Evolutionary conservation across 75 land plant genomes (phyloP), one percentile per base, ranked within the genome.

Genomic region (Picea sitchensis): DNA sequence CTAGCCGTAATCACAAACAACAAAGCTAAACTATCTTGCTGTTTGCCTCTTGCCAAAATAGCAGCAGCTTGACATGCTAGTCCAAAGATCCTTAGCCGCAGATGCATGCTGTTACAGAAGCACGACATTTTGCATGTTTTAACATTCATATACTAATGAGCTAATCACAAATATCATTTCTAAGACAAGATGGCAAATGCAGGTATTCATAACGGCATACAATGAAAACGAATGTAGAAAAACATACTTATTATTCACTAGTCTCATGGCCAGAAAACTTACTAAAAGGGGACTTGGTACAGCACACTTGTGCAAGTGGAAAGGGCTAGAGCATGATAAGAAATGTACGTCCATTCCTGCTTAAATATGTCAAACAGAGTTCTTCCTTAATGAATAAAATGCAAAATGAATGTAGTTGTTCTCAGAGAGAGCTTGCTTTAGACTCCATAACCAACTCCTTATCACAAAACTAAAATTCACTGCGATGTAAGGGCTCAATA

Each of bases 71-170:
- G 59, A 60, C 77, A 76, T 56, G 63, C 59, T 31, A 76, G 63
- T 20, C 77, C 68, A 30, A 76, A 76, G 38, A 76, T 31, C 38
- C 77, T 76, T 63, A 60, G 38, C 36, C 41, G 77, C 41, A 76
- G 67, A 76, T 76, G 77, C 59, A 60, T 76, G 68, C 68, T 76
- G 77, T 76, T 76, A 20, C 77, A 76, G 12, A 76, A 76, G 31
- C 17, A 12, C 9, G 63, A 59, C 30, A 76, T 76, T 31, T 57
- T 14, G 31, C 38, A 30, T 21, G 14, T 54, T 20, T 47, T 11
- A 44, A 20, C 51, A 74, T 30, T 3, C 14, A 7, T 6, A 32
- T n/a, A 64, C 36, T 47, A n/a, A 76, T 31, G 12, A 62, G 68
- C 32, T 23, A 8, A 47, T 1, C 8, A 76, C 11, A 17, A 58